phyloP scores from a whole-genome alignment of 2,329 filamentous ascomycete species.

The Graphilbum ipis-grandicollis region DNA sequence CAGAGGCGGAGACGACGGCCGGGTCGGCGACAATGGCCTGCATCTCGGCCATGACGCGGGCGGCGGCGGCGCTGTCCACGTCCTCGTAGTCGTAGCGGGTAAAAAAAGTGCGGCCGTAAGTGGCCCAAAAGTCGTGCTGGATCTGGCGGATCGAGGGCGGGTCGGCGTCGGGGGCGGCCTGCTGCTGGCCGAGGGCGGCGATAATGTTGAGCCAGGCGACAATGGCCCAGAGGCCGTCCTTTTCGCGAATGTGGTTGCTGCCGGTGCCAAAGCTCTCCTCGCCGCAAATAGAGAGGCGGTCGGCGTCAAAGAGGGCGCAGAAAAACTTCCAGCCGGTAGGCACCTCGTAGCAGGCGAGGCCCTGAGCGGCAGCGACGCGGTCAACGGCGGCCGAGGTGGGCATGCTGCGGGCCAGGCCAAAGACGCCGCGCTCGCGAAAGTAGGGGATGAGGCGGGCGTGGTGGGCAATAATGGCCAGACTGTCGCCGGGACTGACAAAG shows the following conservation, averaged over 20 bases:
- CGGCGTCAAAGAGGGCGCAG: conserved; percentile 82
- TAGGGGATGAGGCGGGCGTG: conserved; percentile 93
- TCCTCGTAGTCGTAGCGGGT: conserved; percentile 98
- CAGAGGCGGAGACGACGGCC: conserved; percentile 59
- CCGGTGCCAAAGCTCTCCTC: conserved; percentile 98
- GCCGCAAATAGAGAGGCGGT: conserved; percentile 95
- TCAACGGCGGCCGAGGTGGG: conserved; percentile 92
- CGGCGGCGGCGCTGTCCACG: conserved; percentile 77
- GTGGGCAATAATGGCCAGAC: conserved; percentile 93
- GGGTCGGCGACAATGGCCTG: conserved; percentile 58
- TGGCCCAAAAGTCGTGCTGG: conserved; percentile 92
- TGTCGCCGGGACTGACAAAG: conserved; percentile 95
- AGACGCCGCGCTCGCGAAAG: conserved; percentile 94
- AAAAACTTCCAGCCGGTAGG: conserved; percentile 99
- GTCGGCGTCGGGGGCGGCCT: conserved; percentile 54
- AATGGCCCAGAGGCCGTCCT: conserved; percentile 95
- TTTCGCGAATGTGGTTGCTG: conserved; percentile 97
- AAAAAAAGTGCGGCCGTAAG: conserved; percentile 96
- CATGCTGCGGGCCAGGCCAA: conserved; percentile 92
- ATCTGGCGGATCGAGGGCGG: conserved; percentile 73
- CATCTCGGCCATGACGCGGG: conserved; percentile 74
- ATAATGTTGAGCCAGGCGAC: conserved; percentile 99
- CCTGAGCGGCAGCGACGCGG: conserved; percentile 87
- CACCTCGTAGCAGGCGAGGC: conserved; percentile 83
- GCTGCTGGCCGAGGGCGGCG: conserved; percentile 62